These are phyloP conservation scores for Pistacia atlantica DNA, from an alignment of 345 rosid species.

Conservation along the genomic window DNA sequence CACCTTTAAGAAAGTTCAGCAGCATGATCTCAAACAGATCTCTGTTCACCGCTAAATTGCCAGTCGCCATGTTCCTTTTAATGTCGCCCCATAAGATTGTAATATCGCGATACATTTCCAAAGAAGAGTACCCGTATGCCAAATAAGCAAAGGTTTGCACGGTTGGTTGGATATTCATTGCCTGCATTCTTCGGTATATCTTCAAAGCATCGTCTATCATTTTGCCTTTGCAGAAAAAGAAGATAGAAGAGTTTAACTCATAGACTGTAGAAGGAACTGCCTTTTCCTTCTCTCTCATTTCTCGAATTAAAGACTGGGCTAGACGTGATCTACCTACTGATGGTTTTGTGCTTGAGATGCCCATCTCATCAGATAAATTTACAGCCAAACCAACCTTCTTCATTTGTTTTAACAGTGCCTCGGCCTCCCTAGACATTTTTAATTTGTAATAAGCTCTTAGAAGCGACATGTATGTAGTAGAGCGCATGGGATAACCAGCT, in stretches of 20 bases:
- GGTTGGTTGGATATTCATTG: constrained; percentile 50
- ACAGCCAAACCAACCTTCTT: constrained; percentile 46
- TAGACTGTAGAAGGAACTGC: constrained; percentile 37
- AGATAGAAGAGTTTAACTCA: constrained; percentile 73
- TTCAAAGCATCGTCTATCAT: constrained; percentile 74
- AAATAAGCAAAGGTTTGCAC: constrained; percentile 62
- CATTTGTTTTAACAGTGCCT: constrained; percentile 58
- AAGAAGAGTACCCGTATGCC: constrained; percentile 53
- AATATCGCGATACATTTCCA: constrained; percentile 64
- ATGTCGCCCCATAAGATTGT: constrained; percentile 88
- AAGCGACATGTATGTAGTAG: constrained; percentile 42
- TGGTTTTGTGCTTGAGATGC: constrained; percentile 18
- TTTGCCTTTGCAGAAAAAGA: constrained; percentile 81
- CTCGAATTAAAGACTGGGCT: constrained; percentile 40
- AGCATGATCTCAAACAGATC: constrained; percentile 74
- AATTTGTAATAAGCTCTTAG: constrained; percentile 53
- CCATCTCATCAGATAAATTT: constrained; percentile 36
- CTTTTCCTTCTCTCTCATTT: constrained; percentile 37
- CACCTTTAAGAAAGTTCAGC: constrained; percentile 73
- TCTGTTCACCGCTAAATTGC: constrained; percentile 41
- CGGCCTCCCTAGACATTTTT: constrained; percentile 63
- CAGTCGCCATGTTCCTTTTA: constrained; percentile 51
- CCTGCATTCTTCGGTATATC: constrained; percentile 57
- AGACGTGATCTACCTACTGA: constrained; percentile 40
- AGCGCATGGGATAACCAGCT: constrained; percentile 43